Evolutionary conservation across 495 filamentous ascomycete species (phyloP), one percentile per base, ranked within the genome.

Genomic region (Daldinia decipiens): DNA sequence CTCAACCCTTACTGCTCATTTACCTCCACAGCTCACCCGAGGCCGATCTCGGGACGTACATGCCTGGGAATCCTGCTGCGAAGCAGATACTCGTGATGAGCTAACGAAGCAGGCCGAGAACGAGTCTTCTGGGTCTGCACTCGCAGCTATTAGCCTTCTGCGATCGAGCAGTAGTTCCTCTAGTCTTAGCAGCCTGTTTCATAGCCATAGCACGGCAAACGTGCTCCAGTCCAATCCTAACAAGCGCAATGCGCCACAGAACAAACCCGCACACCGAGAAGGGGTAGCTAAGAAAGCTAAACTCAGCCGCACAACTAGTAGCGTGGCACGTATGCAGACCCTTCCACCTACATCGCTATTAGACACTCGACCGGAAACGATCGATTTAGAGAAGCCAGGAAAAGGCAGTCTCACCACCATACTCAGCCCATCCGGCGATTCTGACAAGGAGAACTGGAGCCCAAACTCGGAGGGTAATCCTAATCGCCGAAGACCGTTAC

Each of bases 361-460:
- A 45, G 73, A 67, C 12, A 68, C 66, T 36, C 55, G 17, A 50
- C 31, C 36, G 11, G 36, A 65, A 70, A 32, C 29, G 24, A 26
- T 73, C 13, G 77, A 78, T 5, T 64, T 73, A n/a, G 75, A 57
- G 27, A 76, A 75, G 29, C 65, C 61, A 0, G 76, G 76, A 68
- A 89, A 80, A 66, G 72, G 64, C 84, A 75, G 78, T 19, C 62
- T 76, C 7, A 74, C 75, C n/a, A 65, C 68, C 31, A 68, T 77
- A 24, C 45, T 76, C 9, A 75, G 75, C 34, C 71, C 75, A 0
- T 76, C 77, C 1, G 79, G 89, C 40, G 94, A 97, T 59, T 96
- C 93, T 1, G 94, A 98, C 74, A 98, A 98, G 77, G 94, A 98
- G 80, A 98, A 98, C 76, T 95, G 92, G 92, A 86, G 90, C 54